Evolutionary conservation across 352 stramenopile genomes (phyloP).

Genomic region (Pythium vanterpoolii): DNA sequence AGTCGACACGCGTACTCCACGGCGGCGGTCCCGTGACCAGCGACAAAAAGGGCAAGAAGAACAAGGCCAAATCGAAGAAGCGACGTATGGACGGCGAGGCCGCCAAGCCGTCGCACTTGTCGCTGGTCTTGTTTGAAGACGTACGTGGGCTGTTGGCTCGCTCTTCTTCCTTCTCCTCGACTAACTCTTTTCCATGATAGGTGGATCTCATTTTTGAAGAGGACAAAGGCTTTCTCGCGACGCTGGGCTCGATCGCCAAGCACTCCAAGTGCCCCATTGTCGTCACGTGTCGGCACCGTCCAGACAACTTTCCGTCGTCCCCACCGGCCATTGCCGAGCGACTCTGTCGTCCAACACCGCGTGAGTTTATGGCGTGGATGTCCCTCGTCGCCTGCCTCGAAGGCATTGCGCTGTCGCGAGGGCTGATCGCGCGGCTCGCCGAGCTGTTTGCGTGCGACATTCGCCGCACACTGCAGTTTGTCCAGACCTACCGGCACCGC

Average conservation of each 20-base stretch:
- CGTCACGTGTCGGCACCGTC: constrained; percentile 58
- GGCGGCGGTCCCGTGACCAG: constrained; percentile 33
- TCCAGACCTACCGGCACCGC: constrained; percentile 43
- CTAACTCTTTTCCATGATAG: constrained; percentile 11
- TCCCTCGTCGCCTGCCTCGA: constrained; percentile 59
- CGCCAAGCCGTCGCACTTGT: constrained; percentile 45
- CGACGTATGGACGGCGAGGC: constrained; percentile 1
- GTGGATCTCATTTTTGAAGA: constrained; percentile 78
- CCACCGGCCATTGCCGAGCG: constrained; percentile 39
- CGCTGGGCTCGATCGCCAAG: constrained; percentile 74
- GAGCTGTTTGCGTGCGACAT: constrained; percentile 66
- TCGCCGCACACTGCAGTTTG: constrained; percentile 63
- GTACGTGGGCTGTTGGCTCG: constrained; percentile 25
- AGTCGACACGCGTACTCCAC: constrained; percentile 75
- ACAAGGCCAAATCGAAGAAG: constrained; percentile 15
- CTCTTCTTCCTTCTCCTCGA: not conserved
- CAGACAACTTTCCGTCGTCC: constrained; percentile 52
- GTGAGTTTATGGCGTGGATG: constrained; percentile 69
- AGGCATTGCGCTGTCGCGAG: constrained; percentile 33
- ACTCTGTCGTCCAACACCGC: constrained; percentile 39
- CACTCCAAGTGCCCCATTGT: constrained; percentile 80
- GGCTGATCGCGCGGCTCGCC: constrained; percentile 39
- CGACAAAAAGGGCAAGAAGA: constrained; percentile 37
- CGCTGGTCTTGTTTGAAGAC: constrained; percentile 84
- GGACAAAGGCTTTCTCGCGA: constrained; percentile 73